These are phyloP conservation scores for Zymoseptoria pseudotritici DNA, from an alignment of 2,329 filamentous ascomycete genomes.

Conservation along the genomic window DNA sequence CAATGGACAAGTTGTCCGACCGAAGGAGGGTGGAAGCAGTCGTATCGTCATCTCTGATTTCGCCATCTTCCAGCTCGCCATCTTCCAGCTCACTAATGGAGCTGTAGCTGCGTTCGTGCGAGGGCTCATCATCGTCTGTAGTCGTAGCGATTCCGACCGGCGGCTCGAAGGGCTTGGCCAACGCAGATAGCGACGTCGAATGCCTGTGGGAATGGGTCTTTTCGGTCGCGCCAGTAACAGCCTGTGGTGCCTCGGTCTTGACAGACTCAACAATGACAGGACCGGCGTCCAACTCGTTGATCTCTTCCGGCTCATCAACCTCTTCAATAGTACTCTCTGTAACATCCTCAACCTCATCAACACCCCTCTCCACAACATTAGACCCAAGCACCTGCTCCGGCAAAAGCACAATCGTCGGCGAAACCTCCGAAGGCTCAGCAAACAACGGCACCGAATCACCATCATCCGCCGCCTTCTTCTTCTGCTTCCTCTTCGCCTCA, in stretches of 20 bases:
- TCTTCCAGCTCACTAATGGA: conserved; percentile 29
- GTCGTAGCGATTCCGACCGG: conserved; percentile 16
- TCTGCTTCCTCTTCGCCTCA: conserved; percentile 67
- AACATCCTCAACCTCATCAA: conserved; percentile 10
- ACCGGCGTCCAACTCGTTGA: conserved; percentile 7
- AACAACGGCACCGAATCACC: conserved; percentile 70
- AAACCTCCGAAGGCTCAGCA: conserved; percentile 43
- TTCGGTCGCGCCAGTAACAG: conserved; percentile 3
- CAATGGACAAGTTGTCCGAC: conserved; percentile 3
- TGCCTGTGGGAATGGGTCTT: conserved; percentile 14
- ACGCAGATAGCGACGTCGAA: conserved; percentile 56
- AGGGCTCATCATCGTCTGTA: conserved; percentile 3
- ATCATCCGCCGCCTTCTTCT: conserved; percentile 57
- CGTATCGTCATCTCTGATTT: conserved; percentile 23
- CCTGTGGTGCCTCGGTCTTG: conserved; percentile 4
- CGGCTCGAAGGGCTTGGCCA: conserved; percentile 59
- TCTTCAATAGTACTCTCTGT: conserved; percentile 2
- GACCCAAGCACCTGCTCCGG: conserved; percentile 18
- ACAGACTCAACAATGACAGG: neutral
- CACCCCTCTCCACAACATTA: conserved; percentile 12
- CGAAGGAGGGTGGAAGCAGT: conserved; percentile 12
- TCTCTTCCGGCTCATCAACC: conserved; percentile 1
- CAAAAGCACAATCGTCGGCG: conserved; percentile 18
- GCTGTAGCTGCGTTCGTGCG: conserved; percentile 5
- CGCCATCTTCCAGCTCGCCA: conserved; percentile 29